Base-by-base conservation (phyloP, 352 stramenopile species). In the Phytophthora multivora region DNA sequence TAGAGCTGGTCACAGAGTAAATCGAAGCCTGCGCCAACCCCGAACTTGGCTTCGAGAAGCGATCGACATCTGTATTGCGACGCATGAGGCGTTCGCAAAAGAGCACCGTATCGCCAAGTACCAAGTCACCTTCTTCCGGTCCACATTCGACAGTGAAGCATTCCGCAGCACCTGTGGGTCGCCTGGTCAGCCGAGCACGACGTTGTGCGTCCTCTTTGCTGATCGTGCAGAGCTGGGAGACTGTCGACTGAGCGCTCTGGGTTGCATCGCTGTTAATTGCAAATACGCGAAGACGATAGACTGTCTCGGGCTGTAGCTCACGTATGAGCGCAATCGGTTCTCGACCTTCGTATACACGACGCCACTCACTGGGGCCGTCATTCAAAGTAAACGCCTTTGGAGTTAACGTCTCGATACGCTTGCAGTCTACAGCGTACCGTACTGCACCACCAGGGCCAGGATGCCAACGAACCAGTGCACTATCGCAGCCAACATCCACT, bases 81-180 rank as follows among this genome's bases (percentile, higher is more conserved):
- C 71, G 76, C 45, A 89, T 82, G n/a, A 98, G 79, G 15, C 93
- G 83, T 65, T 98, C 91, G 19, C 89, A 96, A 56, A 98, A 97
- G 40, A 98, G 81, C 4, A 97, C 91, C 23, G 88, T 95, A 59
- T 98, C 93, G 8, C 91, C 90, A 0, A 80, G 69, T 11, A 96
- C 88, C 21, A 97, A 60, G 46, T 97, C 89, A 25, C 89, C 89
- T 18, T 83, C 73, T 39, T 83, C 79, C 12, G 62, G 62, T 15
- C 67, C 70, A 36, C 81, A 91, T 71, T 95, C 85, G 51, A 94
- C 61, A 9, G 79, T 79, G 56, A 94, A 93, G 39, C 87, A 79
- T 12, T 88, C 80, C 0, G 73, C 80, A 26, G 78, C 84, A 31
- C 74, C 78, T 15, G 73, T 59, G 4, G 82, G 71, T 1, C 70